These are phyloP conservation scores for Sambucus nigra DNA, from an alignment of 129 eudicot species.

Conservation along the genomic window DNA sequence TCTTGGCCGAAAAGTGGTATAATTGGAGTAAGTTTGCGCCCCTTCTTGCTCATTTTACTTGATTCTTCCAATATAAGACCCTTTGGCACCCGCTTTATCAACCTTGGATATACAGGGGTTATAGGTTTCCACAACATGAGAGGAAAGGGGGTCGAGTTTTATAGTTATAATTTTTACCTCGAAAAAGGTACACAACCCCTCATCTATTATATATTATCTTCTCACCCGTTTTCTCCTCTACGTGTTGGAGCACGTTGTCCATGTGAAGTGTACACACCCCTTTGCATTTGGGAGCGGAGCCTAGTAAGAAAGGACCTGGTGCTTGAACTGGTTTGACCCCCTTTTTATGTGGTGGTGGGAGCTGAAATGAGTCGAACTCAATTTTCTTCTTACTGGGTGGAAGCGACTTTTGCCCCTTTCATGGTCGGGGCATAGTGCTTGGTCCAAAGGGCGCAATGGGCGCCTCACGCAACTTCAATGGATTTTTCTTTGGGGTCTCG, in stretches of 20 bases:
- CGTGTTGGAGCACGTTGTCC: constrained; percentile 74
- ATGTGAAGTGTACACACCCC: constrained; percentile 97
- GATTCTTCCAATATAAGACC: constrained; percentile 85
- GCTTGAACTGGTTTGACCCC: constrained; percentile 93
- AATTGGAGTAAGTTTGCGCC: too few species aligned
- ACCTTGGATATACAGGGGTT: constrained; percentile 80
- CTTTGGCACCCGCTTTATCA: constrained; percentile 67
- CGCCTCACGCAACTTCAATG: constrained; percentile 64
- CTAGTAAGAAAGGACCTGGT: constrained; percentile 83
- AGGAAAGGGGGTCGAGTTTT: too few species aligned
- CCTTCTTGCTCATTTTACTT: constrained; percentile 58
- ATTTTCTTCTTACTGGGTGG: constrained; percentile 57
- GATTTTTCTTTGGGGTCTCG: constrained; percentile 81
- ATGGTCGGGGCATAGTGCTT: constrained; percentile 65
- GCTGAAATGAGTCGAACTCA: constrained; percentile 68
- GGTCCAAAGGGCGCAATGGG: constrained; percentile 90
- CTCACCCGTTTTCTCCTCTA: too few species aligned
- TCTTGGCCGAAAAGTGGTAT: constrained; percentile 9
- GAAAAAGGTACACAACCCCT: too few species aligned
- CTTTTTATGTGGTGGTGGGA: constrained; percentile 70
- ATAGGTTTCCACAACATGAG: too few species aligned
- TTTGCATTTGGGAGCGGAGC: constrained; percentile 83
- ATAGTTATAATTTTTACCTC: too few species aligned
- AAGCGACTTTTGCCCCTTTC: constrained; percentile 83
- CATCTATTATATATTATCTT: too few species aligned